These are phyloP conservation scores for Diplotaxis tenuifolia DNA, from an alignment of 345 rosid species.

Conservation along the genomic window DNA sequence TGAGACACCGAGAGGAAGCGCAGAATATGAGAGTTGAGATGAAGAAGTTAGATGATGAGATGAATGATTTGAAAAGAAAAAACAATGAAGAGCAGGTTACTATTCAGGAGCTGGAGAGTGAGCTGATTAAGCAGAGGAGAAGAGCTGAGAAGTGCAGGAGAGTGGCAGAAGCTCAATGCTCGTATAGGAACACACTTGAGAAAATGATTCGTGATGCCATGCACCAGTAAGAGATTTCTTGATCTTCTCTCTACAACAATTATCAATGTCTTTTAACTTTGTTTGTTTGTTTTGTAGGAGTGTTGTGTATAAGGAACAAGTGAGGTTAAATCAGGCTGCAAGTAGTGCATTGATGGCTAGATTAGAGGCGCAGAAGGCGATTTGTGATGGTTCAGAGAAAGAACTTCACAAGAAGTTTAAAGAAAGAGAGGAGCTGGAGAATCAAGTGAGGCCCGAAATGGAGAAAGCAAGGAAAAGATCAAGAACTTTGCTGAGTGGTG, in stretches of 20 bases:
- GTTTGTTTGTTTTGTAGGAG: constrained; percentile 63
- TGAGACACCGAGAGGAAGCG: constrained; percentile 70
- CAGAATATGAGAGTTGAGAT: constrained; percentile 60
- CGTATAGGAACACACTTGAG: constrained; percentile 73
- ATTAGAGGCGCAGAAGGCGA: constrained; percentile 88
- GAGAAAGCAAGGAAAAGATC: constrained; percentile 86
- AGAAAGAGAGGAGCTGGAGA: constrained; percentile 75
- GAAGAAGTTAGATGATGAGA: constrained; percentile 61
- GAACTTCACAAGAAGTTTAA: constrained; percentile 85
- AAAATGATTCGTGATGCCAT: constrained; percentile 97
- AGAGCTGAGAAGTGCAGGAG: constrained; percentile 93
- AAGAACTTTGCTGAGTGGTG: constrained; percentile 41
- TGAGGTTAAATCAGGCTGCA: constrained; percentile 90
- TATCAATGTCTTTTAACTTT: too few species aligned
- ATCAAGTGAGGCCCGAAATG: constrained; percentile 67
- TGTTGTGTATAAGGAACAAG: constrained; percentile 87
- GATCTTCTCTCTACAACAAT: too few species aligned
- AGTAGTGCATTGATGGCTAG: constrained; percentile 78
- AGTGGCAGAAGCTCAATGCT: constrained; percentile 91
- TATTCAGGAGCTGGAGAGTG: constrained; percentile 76
- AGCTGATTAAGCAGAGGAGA: constrained; percentile 72
- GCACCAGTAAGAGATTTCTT: constrained; percentile 92
- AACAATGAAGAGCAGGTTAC: constrained; percentile 61
- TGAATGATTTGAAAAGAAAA: constrained; percentile 52
- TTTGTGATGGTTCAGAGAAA: constrained; percentile 81